Base-by-base conservation (phyloP, 31 red algal species). In the Endocladia muricata region DNA sequence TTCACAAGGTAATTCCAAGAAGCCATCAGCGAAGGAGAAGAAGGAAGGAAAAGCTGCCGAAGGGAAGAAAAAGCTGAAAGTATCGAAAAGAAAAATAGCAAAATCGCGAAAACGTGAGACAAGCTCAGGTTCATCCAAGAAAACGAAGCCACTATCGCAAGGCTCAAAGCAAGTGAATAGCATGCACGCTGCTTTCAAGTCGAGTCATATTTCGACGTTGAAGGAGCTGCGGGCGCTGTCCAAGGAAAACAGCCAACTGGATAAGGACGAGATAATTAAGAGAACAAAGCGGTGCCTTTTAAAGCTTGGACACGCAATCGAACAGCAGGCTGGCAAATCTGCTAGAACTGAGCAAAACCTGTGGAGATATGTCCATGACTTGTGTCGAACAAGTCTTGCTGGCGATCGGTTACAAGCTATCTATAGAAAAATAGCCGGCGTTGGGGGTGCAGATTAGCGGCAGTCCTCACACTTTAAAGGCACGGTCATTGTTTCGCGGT, bases 251-350 rank as follows among this genome's bases (percentile, higher is more conserved):
- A 73, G 61, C 17, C 78, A 77, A 26, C 61, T 91, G 30, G 88
- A 91, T 49, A 51, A 70, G 30, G 36, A 47, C 37, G 88, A 91
- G 56, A 70, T 47, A 38, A 79, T 91, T 26, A 84, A 55, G 67
- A 79, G 79, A 62, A 91, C 79, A 1, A 91, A 91, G 66, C 69
- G 77, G 35, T 91, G 88, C 73, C 73, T 91, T 11, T 52, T 91
- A 29, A 75, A 70, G 51, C 74, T 91, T 1, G 88, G 88, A 8
- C 43, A 58, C 21, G 81, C 70, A 36, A 91, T 91, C 56, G 73
- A 79, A 19, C 42, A 47, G 55, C 37, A 74, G 28, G 48, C 70
- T 37, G 74, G 62, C 19, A 65, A 43, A 34, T 75, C 61, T 26
- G 62, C 77, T 21, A 44, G 32, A 34, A 56, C 60, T 37, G 37